phyloP scores from a whole-genome alignment of 1,284 basidiomycete genomes.

The Papiliotrema fonsecae region DNA sequence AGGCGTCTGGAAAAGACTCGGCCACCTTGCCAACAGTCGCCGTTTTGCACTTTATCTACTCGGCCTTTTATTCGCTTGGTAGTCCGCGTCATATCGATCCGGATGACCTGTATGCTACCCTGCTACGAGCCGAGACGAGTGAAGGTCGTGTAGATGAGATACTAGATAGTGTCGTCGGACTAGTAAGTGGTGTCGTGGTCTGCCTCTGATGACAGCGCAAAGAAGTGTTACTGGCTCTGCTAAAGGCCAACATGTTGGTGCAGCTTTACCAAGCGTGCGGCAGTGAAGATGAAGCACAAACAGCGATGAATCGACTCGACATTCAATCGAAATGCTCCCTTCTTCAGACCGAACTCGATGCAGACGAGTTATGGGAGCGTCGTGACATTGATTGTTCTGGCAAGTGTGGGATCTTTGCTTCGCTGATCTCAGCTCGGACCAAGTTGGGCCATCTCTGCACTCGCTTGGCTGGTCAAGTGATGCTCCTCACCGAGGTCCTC shows the following conservation, averaged over 20 bases:
- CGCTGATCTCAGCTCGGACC: background rate
- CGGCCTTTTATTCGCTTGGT: background rate
- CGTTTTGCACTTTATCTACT: background rate
- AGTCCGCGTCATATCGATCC: background rate
- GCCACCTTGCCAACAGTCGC: background rate
- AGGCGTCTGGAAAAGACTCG: too few relatives aligned
- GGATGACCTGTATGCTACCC: too few relatives aligned
- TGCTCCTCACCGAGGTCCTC: background rate
- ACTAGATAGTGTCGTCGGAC: background rate
- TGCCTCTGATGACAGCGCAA: background rate
- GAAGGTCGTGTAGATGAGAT: too few relatives aligned
- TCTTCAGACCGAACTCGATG: background rate
- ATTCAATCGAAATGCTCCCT: background rate
- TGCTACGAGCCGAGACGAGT: too few relatives aligned
- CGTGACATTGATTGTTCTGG: background rate
- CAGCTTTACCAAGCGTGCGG: too few relatives aligned
- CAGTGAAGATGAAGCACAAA: too few relatives aligned
- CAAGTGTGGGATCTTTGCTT: background rate
- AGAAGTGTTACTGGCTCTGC: background rate
- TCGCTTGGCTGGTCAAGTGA: background rate
- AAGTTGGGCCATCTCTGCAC: background rate
- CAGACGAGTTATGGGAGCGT: background rate
- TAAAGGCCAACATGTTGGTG: background rate
- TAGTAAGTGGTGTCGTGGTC: background rate
- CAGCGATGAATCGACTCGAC: background rate